Evolutionary conservation across 345 rosid species (phyloP).

Genomic region (Gossypium longicalyx): DNA sequence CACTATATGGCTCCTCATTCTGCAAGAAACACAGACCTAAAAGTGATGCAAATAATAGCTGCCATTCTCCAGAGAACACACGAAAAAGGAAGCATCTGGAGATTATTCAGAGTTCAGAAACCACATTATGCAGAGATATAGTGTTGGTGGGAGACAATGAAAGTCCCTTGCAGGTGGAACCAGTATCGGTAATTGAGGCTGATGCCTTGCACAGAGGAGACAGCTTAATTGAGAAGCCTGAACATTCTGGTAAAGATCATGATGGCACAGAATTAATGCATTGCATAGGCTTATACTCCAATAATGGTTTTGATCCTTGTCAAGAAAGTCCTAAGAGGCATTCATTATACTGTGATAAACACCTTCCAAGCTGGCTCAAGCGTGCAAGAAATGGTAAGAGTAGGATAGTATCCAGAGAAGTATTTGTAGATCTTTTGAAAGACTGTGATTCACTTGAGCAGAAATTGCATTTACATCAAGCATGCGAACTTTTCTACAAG

Average conservation of each 20-base stretch:
- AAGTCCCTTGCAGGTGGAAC: constrained; percentile 42
- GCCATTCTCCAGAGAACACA: constrained; percentile 28
- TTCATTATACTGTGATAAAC: constrained; percentile 78
- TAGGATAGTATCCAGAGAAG: constrained; percentile 89
- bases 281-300: constrained; percentile 61
- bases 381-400: constrained; percentile 99
- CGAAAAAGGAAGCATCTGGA: constrained; percentile 60
- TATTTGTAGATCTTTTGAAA: constrained; percentile 66
- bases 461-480: constrained; percentile 74
- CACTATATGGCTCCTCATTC: constrained; percentile 69
- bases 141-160: constrained; percentile 42
- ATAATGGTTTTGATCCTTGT: constrained; percentile 47
- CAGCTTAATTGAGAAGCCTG: constrained; percentile 39
- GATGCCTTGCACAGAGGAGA: constrained; percentile 33
- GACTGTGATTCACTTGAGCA: constrained; percentile 59
- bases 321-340: constrained; percentile 64
- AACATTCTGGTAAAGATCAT: constrained; percentile 40
- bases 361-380: constrained; percentile 99
- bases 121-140: constrained; percentile 40
- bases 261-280: constrained; percentile 27
- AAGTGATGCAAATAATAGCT: constrained; percentile 25
- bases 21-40: constrained; percentile 93
- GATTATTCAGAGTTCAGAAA: constrained; percentile 35
- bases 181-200: constrained; percentile 32
- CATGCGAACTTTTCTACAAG: constrained; percentile 95